Conservation (phyloP, 345 rosid species). For the Corchorus olitorius region DNA sequence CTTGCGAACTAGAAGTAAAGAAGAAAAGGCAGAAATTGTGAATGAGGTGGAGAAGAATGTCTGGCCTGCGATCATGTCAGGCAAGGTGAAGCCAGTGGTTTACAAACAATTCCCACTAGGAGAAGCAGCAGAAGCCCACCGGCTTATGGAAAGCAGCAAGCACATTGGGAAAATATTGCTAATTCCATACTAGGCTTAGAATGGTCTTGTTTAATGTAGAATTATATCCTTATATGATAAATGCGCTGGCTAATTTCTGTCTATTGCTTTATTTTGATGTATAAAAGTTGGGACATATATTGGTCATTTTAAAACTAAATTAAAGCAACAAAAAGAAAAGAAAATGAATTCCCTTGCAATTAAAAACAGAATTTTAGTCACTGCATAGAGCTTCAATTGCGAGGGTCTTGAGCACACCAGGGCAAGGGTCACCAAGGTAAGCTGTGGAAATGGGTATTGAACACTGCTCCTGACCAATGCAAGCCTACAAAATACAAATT, state of each 20-base stretch:
- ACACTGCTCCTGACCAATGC: conserved; percentile 54
- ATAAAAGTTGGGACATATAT: neutral
- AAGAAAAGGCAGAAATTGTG: conserved; percentile 71
- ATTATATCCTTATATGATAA: neutral
- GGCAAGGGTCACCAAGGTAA: conserved; percentile 50
- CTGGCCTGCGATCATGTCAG: conserved; percentile 76
- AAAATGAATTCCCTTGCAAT: neutral
- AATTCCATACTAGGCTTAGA: conserved; percentile 35
- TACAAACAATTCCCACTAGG: conserved; percentile 53
- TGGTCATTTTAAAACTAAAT: too few species aligned
- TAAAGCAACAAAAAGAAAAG: neutral
- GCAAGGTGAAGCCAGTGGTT: conserved; percentile 75
- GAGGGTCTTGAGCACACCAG: conserved; percentile 43
- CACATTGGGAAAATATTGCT: conserved; percentile 89
- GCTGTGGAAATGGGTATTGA: conserved; percentile 42
- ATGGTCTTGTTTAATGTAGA: neutral
- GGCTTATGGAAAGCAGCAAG: conserved; percentile 71
- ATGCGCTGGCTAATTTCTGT: neutral
- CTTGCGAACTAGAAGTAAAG: conserved; percentile 63
- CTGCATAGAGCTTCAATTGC: conserved; percentile 56
- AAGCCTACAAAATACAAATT: conserved; percentile 49
- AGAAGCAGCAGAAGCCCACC: conserved; percentile 72
- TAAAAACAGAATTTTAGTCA: conserved; percentile 7
- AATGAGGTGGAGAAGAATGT: conserved; percentile 78
- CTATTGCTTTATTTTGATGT: neutral